Evolutionary conservation across 768 basidiomycete species (phyloP).

Genomic region (Nidula microcarpa): DNA sequence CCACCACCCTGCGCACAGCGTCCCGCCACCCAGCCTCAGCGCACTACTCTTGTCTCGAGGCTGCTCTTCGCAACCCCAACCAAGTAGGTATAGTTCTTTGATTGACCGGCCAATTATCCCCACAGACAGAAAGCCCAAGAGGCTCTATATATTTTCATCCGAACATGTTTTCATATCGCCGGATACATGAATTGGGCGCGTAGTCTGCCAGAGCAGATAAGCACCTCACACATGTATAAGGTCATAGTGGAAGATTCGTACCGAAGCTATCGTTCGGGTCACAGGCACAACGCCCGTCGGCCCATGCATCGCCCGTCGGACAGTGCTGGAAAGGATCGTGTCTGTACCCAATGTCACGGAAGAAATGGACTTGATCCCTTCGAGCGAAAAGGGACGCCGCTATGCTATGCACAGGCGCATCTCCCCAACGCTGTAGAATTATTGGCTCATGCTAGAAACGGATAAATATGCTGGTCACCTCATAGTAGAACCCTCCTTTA

Average conservation of each 20-base stretch:
- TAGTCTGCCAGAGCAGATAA: conserved; percentile 26
- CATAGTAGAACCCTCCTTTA: conserved; percentile 89
- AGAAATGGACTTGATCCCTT: conserved; percentile 78
- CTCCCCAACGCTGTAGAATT: conserved; percentile 67
- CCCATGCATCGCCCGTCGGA: conserved; percentile 54
- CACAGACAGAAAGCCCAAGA: conserved; percentile 1
- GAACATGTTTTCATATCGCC: conserved; percentile 35
- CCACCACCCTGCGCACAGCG: too few species aligned
- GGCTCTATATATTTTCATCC: conserved; percentile 6
- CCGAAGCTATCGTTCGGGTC: conserved; percentile 71
- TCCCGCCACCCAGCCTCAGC: too few species aligned
- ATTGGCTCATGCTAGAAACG: not conserved
- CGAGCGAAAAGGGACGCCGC: conserved; percentile 73
- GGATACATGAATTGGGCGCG: conserved; percentile 34
- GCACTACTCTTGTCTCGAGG: too few species aligned
- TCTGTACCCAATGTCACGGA: conserved; percentile 79
- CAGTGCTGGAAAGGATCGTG: conserved; percentile 83
- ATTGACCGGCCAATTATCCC: not conserved
- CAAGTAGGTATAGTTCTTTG: too few species aligned
- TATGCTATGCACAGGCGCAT: conserved; percentile 75
- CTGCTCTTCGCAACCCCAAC: too few species aligned
- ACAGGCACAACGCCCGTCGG: conserved; percentile 65
- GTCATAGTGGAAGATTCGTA: conserved; percentile 18
- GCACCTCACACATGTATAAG: not conserved
- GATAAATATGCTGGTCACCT: conserved; percentile 37